These are phyloP conservation scores for Dictyophora rubrovolvata DNA, from an alignment of 768 basidiomycete genomes.

Conservation along the genomic window DNA sequence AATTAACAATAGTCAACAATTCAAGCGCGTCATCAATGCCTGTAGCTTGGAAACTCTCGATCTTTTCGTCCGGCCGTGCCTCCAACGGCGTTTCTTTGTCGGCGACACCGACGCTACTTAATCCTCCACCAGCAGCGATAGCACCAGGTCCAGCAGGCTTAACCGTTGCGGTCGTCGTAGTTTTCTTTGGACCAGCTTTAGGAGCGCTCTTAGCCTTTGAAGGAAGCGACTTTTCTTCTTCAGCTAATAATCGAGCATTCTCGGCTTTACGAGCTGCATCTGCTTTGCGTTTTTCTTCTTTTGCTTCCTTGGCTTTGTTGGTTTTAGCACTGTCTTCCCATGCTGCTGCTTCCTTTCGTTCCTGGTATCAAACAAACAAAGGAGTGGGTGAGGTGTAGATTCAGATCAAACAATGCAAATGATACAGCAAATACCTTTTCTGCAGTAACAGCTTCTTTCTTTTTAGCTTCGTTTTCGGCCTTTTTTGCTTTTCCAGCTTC, in stretches of 20 bases:
- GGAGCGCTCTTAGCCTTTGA: conserved; percentile 53
- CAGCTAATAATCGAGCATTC: conserved; percentile 74
- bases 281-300: conserved; percentile 71
- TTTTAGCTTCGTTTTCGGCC: conserved; percentile 82
- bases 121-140: conserved; percentile 62
- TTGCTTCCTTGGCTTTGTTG: conserved; percentile 59
- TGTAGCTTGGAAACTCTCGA: conserved; percentile 71
- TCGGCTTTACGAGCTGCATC: conserved; percentile 82
- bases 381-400: neutral
- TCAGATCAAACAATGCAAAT: neutral
- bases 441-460: conserved; percentile 47
- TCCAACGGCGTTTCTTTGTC: conserved; percentile 20
- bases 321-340: conserved; percentile 64
- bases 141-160: conserved; percentile 73
- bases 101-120: conserved; percentile 19
- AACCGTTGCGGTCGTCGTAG: conserved; percentile 31
- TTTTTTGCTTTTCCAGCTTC: conserved; percentile 85
- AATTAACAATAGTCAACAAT: conserved; percentile 77
- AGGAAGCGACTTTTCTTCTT: conserved; percentile 62
- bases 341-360: conserved; percentile 54
- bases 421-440: conserved; percentile 39
- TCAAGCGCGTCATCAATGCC: conserved; percentile 89
- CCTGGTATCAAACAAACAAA: conserved; percentile 32
- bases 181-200: conserved; percentile 54
- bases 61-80: conserved; percentile 23